phyloP scores from a whole-genome alignment of 495 filamentous ascomycete genomes.

The Umbilicaria muhlenbergii region DNA sequence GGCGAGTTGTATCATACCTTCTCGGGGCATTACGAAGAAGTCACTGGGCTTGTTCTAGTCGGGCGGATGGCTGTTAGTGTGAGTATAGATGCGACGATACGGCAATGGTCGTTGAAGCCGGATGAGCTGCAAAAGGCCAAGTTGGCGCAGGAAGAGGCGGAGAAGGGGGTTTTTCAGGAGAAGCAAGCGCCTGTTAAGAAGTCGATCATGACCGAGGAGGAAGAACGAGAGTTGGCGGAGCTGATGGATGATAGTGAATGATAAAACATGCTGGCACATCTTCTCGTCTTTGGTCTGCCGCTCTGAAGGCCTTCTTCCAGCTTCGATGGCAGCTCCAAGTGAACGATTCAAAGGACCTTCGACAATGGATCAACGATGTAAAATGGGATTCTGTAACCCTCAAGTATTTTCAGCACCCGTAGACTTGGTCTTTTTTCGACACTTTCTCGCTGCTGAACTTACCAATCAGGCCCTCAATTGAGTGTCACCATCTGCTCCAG shows the following conservation, averaged over 20 bases:
- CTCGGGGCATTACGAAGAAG: constrained; percentile 81
- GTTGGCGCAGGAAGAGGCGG: constrained; percentile 33
- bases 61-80: constrained; percentile 55
- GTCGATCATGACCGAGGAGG: constrained; percentile 54
- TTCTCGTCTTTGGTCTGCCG: no score
- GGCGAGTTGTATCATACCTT: constrained; percentile 65
- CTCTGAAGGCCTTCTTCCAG: no score
- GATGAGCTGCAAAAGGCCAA: constrained; percentile 45
- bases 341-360: no score
- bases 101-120: constrained; percentile 59
- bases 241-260: constrained; percentile 64
- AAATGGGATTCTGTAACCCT: no score
- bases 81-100: constrained; percentile 74
- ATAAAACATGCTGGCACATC: constrained; percentile 1
- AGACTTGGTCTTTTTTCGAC: no score
- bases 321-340: no score
- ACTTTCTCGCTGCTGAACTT: no score
- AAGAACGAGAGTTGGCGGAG: constrained; percentile 75
- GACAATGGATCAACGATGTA: no score
- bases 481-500: no score
- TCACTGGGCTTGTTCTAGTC: constrained; percentile 60
- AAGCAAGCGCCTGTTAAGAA: constrained; percentile 26
- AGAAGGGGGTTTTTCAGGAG: constrained; percentile 15
- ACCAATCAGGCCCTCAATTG: no score
- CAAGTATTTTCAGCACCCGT: no score